Conservation (phyloP, 768 basidiomycete genomes). For the Suillus subluteus region DNA sequence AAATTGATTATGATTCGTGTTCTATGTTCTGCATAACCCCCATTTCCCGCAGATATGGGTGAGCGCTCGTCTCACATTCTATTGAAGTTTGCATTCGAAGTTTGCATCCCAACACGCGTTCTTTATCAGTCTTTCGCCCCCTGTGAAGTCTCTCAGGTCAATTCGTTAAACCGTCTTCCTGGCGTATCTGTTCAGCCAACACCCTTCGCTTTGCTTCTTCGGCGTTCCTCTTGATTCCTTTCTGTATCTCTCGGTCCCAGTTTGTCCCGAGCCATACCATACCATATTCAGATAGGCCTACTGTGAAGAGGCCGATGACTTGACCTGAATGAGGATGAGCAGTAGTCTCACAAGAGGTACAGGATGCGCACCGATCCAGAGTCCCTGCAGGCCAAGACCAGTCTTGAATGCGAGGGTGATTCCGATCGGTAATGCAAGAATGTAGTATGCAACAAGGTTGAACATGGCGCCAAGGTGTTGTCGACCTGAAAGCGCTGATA, state of each 20-base stretch:
- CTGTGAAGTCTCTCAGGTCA: slow-evolving; percentile 16
- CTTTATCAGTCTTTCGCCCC: neutral
- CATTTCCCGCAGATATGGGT: neutral
- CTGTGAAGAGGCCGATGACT: slow-evolving; percentile 70
- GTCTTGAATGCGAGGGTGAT: slow-evolving; percentile 52
- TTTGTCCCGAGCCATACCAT: slow-evolving; percentile 59
- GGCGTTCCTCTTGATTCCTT: slow-evolving; percentile 41
- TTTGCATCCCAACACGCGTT: slow-evolving; percentile 6
- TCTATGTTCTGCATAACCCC: slow-evolving; percentile 4
- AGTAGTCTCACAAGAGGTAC: slow-evolving; percentile 16
- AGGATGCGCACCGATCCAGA: slow-evolving; percentile 49
- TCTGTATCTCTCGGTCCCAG: slow-evolving; percentile 50
- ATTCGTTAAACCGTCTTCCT: slow-evolving; percentile 19
- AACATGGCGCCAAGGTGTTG: slow-evolving; percentile 78
- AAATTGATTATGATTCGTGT: slow-evolving; percentile 2
- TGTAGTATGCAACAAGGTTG: slow-evolving; percentile 68
- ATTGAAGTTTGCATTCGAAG: neutral
- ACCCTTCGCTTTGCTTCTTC: slow-evolving; percentile 36
- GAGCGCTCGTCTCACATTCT: neutral
- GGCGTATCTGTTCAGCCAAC: slow-evolving; percentile 24
- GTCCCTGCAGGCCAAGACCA: slow-evolving; percentile 48
- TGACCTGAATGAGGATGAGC: slow-evolving; percentile 49
- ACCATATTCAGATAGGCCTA: slow-evolving; percentile 69
- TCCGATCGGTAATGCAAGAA: slow-evolving; percentile 55
- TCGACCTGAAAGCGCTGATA: slow-evolving; percentile 35